phyloP scores from a whole-genome alignment of 768 basidiomycete genomes.

The Boletus reticuloceps region DNA sequence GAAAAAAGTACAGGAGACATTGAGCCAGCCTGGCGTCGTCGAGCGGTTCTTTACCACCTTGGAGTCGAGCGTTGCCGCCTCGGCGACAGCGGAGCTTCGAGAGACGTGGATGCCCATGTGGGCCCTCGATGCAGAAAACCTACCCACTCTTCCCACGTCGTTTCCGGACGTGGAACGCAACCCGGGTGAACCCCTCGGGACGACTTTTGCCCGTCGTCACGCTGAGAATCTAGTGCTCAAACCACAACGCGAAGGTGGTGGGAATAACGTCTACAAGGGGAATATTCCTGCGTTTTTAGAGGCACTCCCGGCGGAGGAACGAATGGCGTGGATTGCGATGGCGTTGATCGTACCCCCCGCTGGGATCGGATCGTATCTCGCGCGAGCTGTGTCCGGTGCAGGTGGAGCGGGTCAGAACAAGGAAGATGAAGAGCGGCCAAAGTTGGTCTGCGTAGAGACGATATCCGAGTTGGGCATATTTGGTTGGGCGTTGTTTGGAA shows the following conservation, averaged over 20 bases:
- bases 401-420: background rate
- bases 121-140: constrained; percentile 49
- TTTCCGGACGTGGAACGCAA: background rate
- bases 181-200: constrained; percentile 20
- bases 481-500: constrained; percentile 80
- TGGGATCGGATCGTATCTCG: constrained; percentile 66
- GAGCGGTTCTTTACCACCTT: constrained; percentile 63
- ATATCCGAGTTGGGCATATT: constrained; percentile 92
- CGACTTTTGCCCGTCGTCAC: constrained; percentile 19
- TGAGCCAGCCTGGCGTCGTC: constrained; percentile 69
- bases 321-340: constrained; percentile 95
- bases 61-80: constrained; percentile 15
- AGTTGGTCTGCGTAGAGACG: constrained; percentile 58
- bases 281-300: constrained; percentile 80
- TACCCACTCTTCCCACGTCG: background rate
- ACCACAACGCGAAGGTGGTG: constrained; percentile 97
- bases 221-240: constrained; percentile 78
- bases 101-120: constrained; percentile 88
- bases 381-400: constrained; percentile 55
- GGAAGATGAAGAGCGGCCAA: background rate
- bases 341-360: constrained; percentile 80
- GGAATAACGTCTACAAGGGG: constrained; percentile 90
- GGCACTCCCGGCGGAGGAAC: constrained; percentile 53
- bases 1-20: constrained; percentile 92
- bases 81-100: constrained; percentile 50